Percentiles rank a stretch among this genome's conserved stretches.
These are phyloP conservation scores for Populus hybrid DNA, from an alignment of 441 rosid genomes.

Conservation along the genomic window DNA sequence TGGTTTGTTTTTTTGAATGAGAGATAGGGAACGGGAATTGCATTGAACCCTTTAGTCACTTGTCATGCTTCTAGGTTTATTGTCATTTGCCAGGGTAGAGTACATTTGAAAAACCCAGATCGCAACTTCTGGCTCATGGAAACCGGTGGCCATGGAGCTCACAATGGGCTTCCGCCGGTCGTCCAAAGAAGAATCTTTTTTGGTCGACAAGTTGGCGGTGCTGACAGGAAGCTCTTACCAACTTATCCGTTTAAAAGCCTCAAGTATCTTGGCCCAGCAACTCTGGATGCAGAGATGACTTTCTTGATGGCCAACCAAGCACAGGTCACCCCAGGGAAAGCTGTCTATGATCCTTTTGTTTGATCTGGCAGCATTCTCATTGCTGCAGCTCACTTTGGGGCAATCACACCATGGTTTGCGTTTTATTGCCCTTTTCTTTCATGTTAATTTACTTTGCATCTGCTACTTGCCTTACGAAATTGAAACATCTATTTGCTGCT, in stretches of 20 bases:
- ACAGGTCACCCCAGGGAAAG: slow-evolving; percentile 66
- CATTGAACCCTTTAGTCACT: too few relatives aligned
- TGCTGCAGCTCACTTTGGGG: slow-evolving; percentile 92
- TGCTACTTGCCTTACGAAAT: not conserved
- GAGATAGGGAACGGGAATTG: too few relatives aligned
- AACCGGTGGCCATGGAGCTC: slow-evolving; percentile 68
- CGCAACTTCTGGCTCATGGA: slow-evolving; percentile 85
- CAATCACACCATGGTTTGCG: slow-evolving; percentile 86
- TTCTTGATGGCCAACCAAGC: slow-evolving; percentile 98
- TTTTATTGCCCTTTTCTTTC: slow-evolving; percentile 6
- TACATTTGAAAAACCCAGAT: slow-evolving; percentile 71
- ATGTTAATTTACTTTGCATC: slow-evolving; percentile 1
- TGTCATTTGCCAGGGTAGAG: slow-evolving; percentile 52
- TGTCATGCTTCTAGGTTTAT: not conserved
- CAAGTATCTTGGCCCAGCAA: slow-evolving; percentile 88
- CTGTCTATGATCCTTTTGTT: slow-evolving; percentile 89
- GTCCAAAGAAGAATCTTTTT: slow-evolving; percentile 68
- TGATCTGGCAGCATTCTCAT: slow-evolving; percentile 96
- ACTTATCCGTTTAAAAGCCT: slow-evolving; percentile 85
- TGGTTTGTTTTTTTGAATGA: too few relatives aligned
- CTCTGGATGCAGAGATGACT: slow-evolving; percentile 99
- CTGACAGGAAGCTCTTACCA: slow-evolving; percentile 86
- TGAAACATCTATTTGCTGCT: too few relatives aligned
- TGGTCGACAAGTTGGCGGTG: slow-evolving; percentile 85
- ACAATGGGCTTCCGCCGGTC: slow-evolving; percentile 89